phyloP scores from a whole-genome alignment of 177 flowering plant genomes.

The Vitis hybrid region DNA sequence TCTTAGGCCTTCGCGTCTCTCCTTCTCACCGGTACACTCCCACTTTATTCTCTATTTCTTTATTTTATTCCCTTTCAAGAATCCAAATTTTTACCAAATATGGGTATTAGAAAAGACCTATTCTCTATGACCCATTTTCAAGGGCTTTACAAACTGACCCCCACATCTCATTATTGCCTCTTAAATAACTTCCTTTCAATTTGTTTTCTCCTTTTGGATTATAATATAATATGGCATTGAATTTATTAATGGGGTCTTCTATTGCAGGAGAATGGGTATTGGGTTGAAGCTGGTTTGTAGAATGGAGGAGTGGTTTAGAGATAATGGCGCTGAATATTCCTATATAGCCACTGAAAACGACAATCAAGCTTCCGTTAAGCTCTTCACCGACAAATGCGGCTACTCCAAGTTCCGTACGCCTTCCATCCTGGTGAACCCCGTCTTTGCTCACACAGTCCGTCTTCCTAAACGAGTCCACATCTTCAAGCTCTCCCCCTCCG shows the following conservation, averaged over 20 bases:
- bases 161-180: too few relatives aligned
- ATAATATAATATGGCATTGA: too few relatives aligned
- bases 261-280: slow-evolving; percentile 77
- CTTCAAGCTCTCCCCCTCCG: slow-evolving; percentile 45
- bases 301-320: slow-evolving; percentile 79
- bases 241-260: not conserved
- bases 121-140: not conserved
- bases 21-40: slow-evolving; percentile 66
- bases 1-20: slow-evolving; percentile 94
- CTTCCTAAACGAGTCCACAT: slow-evolving; percentile 41
- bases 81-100: not conserved
- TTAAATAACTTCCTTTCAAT: too few relatives aligned
- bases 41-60: not conserved
- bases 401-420: slow-evolving; percentile 86
- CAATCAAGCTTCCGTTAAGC: slow-evolving; percentile 72
- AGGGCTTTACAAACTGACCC: too few relatives aligned
- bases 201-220: too few relatives aligned
- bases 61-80: not conserved
- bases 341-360: slow-evolving; percentile 92
- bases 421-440: slow-evolving; percentile 84
- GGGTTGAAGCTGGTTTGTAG: slow-evolving; percentile 56
- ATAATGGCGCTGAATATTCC: slow-evolving; percentile 82
- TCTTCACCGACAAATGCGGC: slow-evolving; percentile 75
- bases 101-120: not conserved
- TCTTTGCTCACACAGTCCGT: slow-evolving; percentile 65